phyloP scores from a whole-genome alignment of 306 rosid species.

The Rubus parviflorus region DNA sequence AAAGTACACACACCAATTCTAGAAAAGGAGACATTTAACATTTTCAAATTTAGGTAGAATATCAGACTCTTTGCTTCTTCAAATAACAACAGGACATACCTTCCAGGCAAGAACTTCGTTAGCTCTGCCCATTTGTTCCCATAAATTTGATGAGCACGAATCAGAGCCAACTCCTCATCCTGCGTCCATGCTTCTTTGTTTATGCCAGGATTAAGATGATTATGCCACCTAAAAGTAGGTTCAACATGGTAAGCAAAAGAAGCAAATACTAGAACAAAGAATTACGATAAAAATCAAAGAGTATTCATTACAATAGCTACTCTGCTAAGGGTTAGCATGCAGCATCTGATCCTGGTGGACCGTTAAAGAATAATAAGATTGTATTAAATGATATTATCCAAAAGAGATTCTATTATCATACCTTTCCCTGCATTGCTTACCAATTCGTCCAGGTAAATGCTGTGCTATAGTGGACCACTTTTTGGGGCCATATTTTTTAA shows the following conservation, averaged over 20 bases:
- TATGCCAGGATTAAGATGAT: conserved; percentile 96
- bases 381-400: conserved; percentile 5
- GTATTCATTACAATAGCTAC: not conserved
- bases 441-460: conserved; percentile 95
- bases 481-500: conserved; percentile 79
- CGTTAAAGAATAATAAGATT: not conserved
- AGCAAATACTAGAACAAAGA: not conserved
- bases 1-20: not conserved
- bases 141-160: conserved; percentile 85
- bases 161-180: conserved; percentile 91
- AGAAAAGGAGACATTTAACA: not conserved
- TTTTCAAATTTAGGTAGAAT: not conserved
- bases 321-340: conserved; percentile 6
- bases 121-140: conserved; percentile 99
- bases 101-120: conserved; percentile 90
- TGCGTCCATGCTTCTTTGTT: conserved; percentile 99
- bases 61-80: conserved; percentile 11
- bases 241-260: conserved; percentile 10
- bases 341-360: not conserved
- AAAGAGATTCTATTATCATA: conserved; percentile 34
- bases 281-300: not conserved
- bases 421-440: conserved; percentile 99
- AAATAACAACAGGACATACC: conserved; percentile 42
- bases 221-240: conserved; percentile 80
- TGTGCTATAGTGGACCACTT: conserved; percentile 97